A percentile compares a stretch with the other conserved stretches of the same genome.
phyloP scores from a whole-genome alignment of 768 basidiomycete species.

The Imleria badia region DNA sequence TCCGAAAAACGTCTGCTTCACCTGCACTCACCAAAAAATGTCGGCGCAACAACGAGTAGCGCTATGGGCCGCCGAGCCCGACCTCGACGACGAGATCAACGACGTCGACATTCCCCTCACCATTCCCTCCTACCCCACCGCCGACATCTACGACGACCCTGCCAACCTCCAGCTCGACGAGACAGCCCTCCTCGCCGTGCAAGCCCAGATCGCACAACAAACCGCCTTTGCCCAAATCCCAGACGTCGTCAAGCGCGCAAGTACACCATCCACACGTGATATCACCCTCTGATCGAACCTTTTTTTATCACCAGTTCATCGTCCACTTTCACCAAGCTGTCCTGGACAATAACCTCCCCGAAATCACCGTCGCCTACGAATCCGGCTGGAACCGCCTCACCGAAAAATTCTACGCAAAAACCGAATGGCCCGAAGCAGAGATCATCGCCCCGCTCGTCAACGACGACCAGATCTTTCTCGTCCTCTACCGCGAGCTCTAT shows the following conservation, averaged over 20 bases:
- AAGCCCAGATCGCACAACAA: slow-evolving; percentile 83
- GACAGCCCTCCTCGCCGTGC: slow-evolving; percentile 65
- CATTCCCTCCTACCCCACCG: slow-evolving; percentile 26
- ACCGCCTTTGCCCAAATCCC: slow-evolving; percentile 81
- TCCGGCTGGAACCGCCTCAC: slow-evolving; percentile 97
- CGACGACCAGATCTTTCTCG: slow-evolving; percentile 94
- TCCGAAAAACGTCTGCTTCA: too few species aligned
- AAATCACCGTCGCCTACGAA: slow-evolving; percentile 93
- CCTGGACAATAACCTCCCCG: slow-evolving; percentile 82
- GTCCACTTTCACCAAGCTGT: slow-evolving; percentile 95
- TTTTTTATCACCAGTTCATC: slow-evolving; percentile 64
- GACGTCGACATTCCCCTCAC: slow-evolving; percentile 59
- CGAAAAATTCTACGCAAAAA: slow-evolving; percentile 91
- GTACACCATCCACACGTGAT: slow-evolving; percentile 10
- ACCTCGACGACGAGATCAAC: slow-evolving; percentile 72
- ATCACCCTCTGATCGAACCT: slow-evolving; percentile 1
- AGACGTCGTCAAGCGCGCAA: slow-evolving; percentile 84
- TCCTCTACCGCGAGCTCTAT: slow-evolving; percentile 94
- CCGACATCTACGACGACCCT: slow-evolving; percentile 32
- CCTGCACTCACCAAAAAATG: slow-evolving; percentile 1
- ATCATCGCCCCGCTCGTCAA: slow-evolving; percentile 92
- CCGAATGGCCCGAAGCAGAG: slow-evolving; percentile 98
- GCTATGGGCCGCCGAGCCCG: slow-evolving; percentile 76
- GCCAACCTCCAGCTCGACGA: slow-evolving; percentile 66
- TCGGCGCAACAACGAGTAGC: slow-evolving; percentile 69